A percentile compares a stretch with the other conserved stretches of the same genome.
Evolutionary conservation across 2,329 filamentous ascomycete genomes (phyloP).

Genomic region (Arthrobotrys entomopaga): DNA sequence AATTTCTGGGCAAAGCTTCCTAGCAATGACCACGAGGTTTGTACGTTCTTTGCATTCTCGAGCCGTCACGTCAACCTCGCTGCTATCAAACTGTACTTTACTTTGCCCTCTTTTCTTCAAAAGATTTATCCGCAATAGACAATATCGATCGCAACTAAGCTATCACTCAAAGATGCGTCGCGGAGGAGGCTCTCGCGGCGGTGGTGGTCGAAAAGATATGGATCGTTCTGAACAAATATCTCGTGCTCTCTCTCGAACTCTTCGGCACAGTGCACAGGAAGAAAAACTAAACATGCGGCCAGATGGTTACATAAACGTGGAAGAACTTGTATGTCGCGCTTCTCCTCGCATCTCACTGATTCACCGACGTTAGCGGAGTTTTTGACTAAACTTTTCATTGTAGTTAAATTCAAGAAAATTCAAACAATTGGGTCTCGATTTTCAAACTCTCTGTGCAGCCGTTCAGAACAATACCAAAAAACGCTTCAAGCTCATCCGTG

Average conservation of each 20-base stretch:
- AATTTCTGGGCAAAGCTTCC: too few relatives aligned
- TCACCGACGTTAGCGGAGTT: too few relatives aligned
- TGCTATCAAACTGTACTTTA: too few relatives aligned
- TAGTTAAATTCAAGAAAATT: conserved; percentile 71
- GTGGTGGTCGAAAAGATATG: conserved; percentile 29
- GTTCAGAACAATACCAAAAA: conserved; percentile 87
- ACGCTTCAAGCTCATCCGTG: conserved; percentile 80
- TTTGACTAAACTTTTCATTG: neutral
- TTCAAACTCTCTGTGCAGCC: conserved; percentile 76
- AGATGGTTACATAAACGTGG: conserved; percentile 71
- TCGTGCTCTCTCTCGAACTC: conserved; percentile 67
- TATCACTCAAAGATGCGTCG: conserved; percentile 8
- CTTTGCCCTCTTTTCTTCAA: too few relatives aligned
- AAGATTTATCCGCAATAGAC: too few relatives aligned
- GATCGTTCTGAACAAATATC: conserved; percentile 61
- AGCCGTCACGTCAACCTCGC: too few relatives aligned
- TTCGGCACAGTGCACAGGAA: conserved; percentile 71
- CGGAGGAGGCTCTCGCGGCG: conserved; percentile 10
- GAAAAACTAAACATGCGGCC: conserved; percentile 70
- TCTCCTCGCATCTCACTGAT: neutral
- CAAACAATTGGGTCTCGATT: conserved; percentile 75
- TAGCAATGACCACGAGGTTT: too few relatives aligned
- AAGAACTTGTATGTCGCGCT: conserved; percentile 65
- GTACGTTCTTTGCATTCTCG: too few relatives aligned
- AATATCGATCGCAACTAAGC: too few relatives aligned